phyloP scores from a whole-genome alignment of 2,329 filamentous ascomycete genomes.

The Arachnomyces sp. region DNA sequence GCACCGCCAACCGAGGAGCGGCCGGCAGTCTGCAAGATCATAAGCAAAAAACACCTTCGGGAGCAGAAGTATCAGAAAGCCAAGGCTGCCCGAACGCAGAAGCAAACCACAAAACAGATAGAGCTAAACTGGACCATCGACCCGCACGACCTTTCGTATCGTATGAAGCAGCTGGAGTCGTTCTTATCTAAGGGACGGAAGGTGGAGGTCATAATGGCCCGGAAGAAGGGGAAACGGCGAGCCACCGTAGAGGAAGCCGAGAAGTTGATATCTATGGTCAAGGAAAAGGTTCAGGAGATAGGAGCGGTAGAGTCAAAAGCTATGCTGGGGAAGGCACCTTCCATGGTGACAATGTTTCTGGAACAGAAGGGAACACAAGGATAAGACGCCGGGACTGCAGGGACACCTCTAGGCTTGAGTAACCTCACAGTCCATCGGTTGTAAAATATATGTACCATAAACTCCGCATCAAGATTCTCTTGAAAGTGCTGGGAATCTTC shows the following conservation, averaged over 20 bases:
- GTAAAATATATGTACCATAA: too few species aligned
- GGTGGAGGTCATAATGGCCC: constrained; percentile 66
- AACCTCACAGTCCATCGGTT: too few species aligned
- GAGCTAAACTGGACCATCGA: constrained; percentile 88
- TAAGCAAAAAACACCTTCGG: constrained; percentile 49
- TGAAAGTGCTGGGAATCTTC: too few species aligned
- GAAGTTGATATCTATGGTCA: constrained; percentile 48
- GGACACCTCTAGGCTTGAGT: too few species aligned
- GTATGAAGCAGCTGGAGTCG: constrained; percentile 56
- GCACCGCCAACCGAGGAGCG: constrained; percentile 22
- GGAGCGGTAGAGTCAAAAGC: constrained; percentile 33
- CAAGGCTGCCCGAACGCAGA: constrained; percentile 33
- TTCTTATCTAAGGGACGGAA: constrained; percentile 69
- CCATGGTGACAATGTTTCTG: constrained; percentile 29
- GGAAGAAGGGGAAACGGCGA: constrained; percentile 56
- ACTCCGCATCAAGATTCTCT: too few species aligned
- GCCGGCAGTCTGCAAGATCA: constrained; percentile 62
- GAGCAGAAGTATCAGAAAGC: constrained; percentile 33
- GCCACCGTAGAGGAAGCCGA: constrained; percentile 56
- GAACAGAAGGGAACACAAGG: constrained; percentile 21
- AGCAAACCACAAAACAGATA: constrained; percentile 58
- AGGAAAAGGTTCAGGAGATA: constrained; percentile 37
- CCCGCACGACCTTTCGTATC: constrained; percentile 64
- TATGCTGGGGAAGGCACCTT: constrained; percentile 36
- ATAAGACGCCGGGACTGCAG: background rate